Conservation (phyloP, 768 basidiomycete species). For the Xerocomus spinulosus region DNA sequence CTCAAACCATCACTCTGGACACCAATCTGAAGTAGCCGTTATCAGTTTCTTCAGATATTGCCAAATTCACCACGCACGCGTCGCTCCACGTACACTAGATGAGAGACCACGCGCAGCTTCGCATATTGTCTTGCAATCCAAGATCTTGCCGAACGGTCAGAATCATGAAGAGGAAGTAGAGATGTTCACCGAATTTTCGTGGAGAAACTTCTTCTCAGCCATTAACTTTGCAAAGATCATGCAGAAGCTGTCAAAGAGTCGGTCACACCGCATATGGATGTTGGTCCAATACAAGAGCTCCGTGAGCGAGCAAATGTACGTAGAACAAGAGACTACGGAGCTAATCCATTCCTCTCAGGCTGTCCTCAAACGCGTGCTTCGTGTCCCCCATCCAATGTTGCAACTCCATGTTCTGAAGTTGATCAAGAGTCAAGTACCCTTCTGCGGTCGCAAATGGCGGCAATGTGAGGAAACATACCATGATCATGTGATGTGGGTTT, state of each 20-base stretch:
- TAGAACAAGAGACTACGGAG: neutral
- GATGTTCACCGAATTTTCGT: conserved; percentile 89
- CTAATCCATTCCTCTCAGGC: conserved; percentile 51
- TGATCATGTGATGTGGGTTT: neutral
- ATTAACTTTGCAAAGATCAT: conserved; percentile 98
- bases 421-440: conserved; percentile 98
- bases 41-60: conserved; percentile 95
- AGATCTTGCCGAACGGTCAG: conserved; percentile 65
- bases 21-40: conserved; percentile 5
- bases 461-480: conserved; percentile 59
- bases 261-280: conserved; percentile 93
- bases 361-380: conserved; percentile 89
- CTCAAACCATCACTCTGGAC: neutral
- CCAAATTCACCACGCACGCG: conserved; percentile 67
- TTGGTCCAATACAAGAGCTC: conserved; percentile 98
- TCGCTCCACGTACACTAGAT: conserved; percentile 59
- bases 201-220: conserved; percentile 95
- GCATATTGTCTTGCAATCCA: conserved; percentile 53
- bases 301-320: conserved; percentile 42
- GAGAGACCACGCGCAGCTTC: conserved; percentile 56
- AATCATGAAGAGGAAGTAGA: conserved; percentile 85
- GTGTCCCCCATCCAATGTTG: conserved; percentile 90
- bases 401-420: conserved; percentile 94
- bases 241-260: conserved; percentile 94
- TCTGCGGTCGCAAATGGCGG: conserved; percentile 96